These are phyloP conservation scores for Balamuthia mandrillaris DNA, from an alignment of 208 protist genomes.

Conservation along the genomic window DNA sequence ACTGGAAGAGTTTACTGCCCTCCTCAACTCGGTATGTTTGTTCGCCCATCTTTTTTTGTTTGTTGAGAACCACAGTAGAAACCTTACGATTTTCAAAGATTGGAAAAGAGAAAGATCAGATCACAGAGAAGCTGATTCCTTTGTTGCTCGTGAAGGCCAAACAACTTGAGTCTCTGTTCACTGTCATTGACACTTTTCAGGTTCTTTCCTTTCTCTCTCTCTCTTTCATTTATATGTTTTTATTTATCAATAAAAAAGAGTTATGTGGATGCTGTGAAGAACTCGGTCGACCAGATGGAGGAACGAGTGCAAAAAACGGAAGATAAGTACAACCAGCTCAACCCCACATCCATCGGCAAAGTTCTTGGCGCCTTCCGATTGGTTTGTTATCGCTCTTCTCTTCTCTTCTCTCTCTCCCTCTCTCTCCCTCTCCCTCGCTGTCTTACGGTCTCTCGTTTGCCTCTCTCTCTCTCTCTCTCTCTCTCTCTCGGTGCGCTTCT, in stretches of 20 bases:
- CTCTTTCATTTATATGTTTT: too few relatives aligned
- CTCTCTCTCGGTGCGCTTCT: too few relatives aligned
- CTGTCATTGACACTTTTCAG: slow-evolving; percentile 36
- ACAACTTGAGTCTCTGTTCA: slow-evolving; percentile 29
- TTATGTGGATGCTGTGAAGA: slow-evolving; percentile 25
- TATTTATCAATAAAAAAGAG: too few relatives aligned
- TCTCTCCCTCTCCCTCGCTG: too few relatives aligned
- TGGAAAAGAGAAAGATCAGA: slow-evolving; percentile 8
- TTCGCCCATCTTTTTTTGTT: not conserved
- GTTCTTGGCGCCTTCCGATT: slow-evolving; percentile 22
- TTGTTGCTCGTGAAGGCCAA: slow-evolving; percentile 5
- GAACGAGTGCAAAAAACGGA: slow-evolving; percentile 25
- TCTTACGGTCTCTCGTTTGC: too few relatives aligned
- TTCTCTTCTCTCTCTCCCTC: not conserved
- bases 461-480: too few relatives aligned
- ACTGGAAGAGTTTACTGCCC: not conserved
- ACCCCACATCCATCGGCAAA: slow-evolving; percentile 31
- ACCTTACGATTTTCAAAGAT: not conserved
- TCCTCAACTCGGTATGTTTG: slow-evolving; percentile 21
- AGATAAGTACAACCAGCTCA: slow-evolving; percentile 1
- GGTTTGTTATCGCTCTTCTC: not conserved
- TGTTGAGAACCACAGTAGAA: not conserved
- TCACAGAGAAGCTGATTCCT: not conserved
- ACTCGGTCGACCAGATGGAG: slow-evolving; percentile 40
- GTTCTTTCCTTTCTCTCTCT: not conserved